These are phyloP conservation scores for Ustilago curta DNA, from an alignment of 1,284 basidiomycete genomes.

Conservation along the genomic window DNA sequence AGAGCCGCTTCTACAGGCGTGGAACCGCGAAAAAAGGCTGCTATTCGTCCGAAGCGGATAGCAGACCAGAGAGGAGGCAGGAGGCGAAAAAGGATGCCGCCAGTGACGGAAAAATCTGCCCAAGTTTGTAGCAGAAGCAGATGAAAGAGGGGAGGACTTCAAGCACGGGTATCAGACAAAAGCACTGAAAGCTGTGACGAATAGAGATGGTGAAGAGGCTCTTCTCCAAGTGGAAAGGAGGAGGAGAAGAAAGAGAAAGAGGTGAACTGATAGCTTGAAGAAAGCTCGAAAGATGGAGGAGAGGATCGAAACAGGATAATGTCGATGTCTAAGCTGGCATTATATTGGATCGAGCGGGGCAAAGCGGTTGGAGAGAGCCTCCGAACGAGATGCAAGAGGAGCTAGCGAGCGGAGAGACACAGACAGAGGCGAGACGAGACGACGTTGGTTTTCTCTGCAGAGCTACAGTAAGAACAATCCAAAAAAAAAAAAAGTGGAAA, in stretches of 20 bases:
- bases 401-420: not conserved
- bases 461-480: too few species aligned
- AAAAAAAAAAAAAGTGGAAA: too few species aligned
- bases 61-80: slow-evolving; percentile 1
- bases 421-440: slow-evolving; percentile 2
- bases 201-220: slow-evolving; percentile 7
- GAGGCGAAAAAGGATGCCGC: not conserved
- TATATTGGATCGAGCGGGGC: slow-evolving; percentile 31
- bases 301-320: not conserved
- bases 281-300: not conserved
- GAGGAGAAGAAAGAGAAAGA: not conserved
- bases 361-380: slow-evolving; percentile 10
- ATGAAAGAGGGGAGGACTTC: slow-evolving; percentile 9
- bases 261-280: slow-evolving; percentile 6
- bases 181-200: slow-evolving; percentile 8
- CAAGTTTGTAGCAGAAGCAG: too few species aligned
- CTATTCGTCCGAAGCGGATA: not conserved
- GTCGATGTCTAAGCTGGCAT: not conserved
- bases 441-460: too few species aligned
- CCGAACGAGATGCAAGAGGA: not conserved
- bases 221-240: slow-evolving; percentile 4
- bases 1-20: not conserved
- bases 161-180: slow-evolving; percentile 33
- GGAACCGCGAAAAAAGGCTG: not conserved
- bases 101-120: too few species aligned